Evolutionary conservation across 306 rosid genomes (phyloP).

Genomic region (Cucumis melo): DNA sequence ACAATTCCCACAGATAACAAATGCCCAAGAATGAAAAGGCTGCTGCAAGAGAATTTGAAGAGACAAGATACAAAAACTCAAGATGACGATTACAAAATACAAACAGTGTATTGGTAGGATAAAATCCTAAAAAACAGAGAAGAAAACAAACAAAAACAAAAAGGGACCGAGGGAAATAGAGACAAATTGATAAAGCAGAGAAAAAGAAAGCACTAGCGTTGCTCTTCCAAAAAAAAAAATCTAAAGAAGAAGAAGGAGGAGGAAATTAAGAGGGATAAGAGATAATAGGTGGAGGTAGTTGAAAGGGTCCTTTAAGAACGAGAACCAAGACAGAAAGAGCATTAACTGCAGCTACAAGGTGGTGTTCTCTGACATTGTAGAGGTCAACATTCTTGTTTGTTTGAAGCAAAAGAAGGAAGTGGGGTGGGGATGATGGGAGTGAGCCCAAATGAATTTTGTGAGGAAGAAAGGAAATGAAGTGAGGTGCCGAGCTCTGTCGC

Average conservation of each 20-base stretch:
- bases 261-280: not conserved
- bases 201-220: not conserved
- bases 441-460: not conserved
- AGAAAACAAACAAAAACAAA: constrained; percentile 2
- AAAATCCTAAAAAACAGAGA: constrained; percentile 12
- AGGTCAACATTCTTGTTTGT: constrained; percentile 6
- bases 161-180: constrained; percentile 2
- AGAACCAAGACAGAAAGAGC: constrained; percentile 15
- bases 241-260: not conserved
- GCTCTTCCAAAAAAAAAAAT: not conserved
- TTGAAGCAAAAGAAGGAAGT: constrained; percentile 1
- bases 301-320: constrained; percentile 7
- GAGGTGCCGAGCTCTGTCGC: not conserved
- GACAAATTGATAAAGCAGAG: constrained; percentile 5
- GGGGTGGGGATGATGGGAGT: not conserved
- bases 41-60: constrained; percentile 1
- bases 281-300: constrained; percentile 22
- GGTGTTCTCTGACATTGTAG: constrained; percentile 22
- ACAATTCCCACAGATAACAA: not conserved
- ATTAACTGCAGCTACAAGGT: constrained; percentile 14
- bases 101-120: constrained; percentile 6
- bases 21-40: not conserved
- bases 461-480: not conserved
- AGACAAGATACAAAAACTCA: not conserved
- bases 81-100: constrained; percentile 2